phyloP scores from a whole-genome alignment of 148 eudicot species.

The Dysphania ambrosioides region DNA sequence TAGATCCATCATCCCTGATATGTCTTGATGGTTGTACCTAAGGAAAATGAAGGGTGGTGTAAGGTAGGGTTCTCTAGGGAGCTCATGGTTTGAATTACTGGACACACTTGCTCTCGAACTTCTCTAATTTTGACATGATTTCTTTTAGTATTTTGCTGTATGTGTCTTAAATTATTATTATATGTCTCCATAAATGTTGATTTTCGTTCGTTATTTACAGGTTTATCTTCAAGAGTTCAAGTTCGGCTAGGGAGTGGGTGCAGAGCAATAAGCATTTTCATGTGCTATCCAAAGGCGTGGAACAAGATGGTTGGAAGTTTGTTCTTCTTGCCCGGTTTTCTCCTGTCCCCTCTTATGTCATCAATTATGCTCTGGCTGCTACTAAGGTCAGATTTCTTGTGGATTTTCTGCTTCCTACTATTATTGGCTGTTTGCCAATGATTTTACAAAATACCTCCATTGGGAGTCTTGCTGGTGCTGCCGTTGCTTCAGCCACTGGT shows the following conservation, averaged over 20 bases:
- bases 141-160: background rate
- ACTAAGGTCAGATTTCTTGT: slow-evolving; percentile 54
- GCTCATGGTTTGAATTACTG: background rate
- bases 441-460: slow-evolving; percentile 85
- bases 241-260: slow-evolving; percentile 56
- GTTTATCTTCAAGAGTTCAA: slow-evolving; percentile 59
- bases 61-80: background rate
- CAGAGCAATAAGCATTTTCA: slow-evolving; percentile 61
- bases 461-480: slow-evolving; percentile 96
- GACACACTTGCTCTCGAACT: background rate
- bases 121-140: no score
- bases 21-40: background rate
- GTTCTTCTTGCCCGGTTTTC: slow-evolving; percentile 93
- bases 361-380: slow-evolving; percentile 84
- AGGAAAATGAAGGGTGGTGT: no score
- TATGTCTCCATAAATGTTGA: background rate
- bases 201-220: slow-evolving; percentile 26
- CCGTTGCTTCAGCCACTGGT: slow-evolving; percentile 67
- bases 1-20: background rate
- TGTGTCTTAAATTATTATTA: background rate
- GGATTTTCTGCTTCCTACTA: slow-evolving; percentile 80
- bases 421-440: slow-evolving; percentile 86
- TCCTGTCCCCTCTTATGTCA: slow-evolving; percentile 79
- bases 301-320: slow-evolving; percentile 84
- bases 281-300: slow-evolving; percentile 73